These are phyloP conservation scores for Blastocystis sp. DNA, from an alignment of 352 stramenopile species.

Conservation along the genomic window DNA sequence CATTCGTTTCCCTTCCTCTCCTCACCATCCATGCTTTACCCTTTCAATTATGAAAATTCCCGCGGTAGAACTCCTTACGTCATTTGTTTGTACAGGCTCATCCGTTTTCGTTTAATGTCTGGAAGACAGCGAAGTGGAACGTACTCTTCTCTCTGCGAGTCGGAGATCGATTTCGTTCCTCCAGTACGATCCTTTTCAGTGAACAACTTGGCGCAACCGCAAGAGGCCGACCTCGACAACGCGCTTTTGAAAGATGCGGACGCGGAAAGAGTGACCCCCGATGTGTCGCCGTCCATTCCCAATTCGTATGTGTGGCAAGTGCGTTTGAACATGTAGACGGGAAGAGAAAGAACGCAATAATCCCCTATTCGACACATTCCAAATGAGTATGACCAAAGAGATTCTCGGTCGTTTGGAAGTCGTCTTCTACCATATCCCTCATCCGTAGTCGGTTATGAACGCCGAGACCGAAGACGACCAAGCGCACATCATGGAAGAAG, in stretches of 20 bases:
- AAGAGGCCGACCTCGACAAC: constrained; percentile 2
- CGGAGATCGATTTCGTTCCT: neutral
- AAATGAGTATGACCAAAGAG: constrained; percentile 18
- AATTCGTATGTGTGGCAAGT: neutral
- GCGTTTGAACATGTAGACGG: neutral
- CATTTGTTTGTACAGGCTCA: neutral
- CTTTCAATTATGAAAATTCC: neutral
- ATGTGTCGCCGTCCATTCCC: too few relatives aligned
- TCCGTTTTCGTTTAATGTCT: neutral
- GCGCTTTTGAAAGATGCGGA: neutral
- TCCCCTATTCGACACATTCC: neutral
- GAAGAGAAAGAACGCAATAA: neutral
- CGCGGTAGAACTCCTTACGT: too few relatives aligned
- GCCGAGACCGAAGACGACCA: constrained; percentile 16
- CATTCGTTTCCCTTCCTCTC: neutral
- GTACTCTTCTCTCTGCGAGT: constrained; percentile 42
- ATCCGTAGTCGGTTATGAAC: neutral
- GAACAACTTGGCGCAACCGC: neutral
- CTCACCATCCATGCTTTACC: neutral
- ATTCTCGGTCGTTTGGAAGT: constrained; percentile 18
- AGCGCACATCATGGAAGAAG: neutral
- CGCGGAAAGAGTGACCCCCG: neutral
- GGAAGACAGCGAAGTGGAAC: constrained; percentile 31
- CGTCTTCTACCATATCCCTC: neutral
- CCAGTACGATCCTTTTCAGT: neutral